Evolutionary conservation across 306 rosid species (phyloP).

Genomic region (Medicago arabica): DNA sequence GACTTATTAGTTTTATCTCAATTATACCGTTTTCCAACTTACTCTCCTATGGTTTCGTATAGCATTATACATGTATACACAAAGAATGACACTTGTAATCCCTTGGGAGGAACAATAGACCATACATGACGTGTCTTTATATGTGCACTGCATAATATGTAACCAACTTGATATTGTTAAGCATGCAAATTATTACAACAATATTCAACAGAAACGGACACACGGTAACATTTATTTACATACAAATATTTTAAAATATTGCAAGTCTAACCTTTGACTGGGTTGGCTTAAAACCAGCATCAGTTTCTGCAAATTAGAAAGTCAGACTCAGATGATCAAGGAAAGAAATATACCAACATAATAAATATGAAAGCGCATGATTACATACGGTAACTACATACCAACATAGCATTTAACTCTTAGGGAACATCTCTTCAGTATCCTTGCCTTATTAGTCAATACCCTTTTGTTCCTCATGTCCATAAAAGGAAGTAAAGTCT

Average conservation of each 20-base stretch:
- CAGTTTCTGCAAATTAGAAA: slow-evolving; percentile 60
- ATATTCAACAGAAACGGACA: not conserved
- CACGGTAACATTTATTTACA: not conserved
- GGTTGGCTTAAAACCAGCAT: slow-evolving; percentile 74
- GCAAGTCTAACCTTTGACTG: slow-evolving; percentile 56
- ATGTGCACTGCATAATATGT: not conserved
- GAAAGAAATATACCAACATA: slow-evolving; percentile 2
- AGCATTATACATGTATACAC: not conserved
- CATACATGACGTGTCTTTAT: not conserved
- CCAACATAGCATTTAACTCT: slow-evolving; percentile 78
- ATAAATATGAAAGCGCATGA: not conserved
- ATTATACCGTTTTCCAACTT: not conserved
- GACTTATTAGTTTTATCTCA: not conserved
- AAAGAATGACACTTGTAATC: not conserved
- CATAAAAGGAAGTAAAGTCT: slow-evolving; percentile 75
- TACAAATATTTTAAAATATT: not conserved
- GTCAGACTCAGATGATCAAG: not conserved
- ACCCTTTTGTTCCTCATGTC: slow-evolving; percentile 56
- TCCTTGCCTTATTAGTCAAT: slow-evolving; percentile 27
- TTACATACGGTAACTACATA: slow-evolving; percentile 30
- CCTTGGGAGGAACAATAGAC: not conserved
- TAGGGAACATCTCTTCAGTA: slow-evolving; percentile 56
- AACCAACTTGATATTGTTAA: not conserved
- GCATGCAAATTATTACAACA: not conserved
- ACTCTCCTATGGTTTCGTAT: not conserved